These are phyloP conservation scores for Puccinia horiana DNA, from an alignment of 1,284 basidiomycete species.

Conservation along the genomic window DNA sequence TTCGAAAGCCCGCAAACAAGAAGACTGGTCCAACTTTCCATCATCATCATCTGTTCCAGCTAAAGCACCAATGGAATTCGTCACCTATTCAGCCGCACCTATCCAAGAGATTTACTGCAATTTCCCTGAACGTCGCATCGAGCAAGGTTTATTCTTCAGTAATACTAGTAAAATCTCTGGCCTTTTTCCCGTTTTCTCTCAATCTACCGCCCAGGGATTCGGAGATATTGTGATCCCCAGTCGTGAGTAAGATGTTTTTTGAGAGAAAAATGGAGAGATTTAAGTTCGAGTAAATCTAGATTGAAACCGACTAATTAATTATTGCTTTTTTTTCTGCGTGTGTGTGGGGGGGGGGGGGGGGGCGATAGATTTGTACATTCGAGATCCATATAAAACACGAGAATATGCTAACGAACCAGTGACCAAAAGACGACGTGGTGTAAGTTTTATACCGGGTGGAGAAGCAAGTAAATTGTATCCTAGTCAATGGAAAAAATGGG, in stretches of 20 bases:
- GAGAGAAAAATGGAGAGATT: not conserved
- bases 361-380: slow-evolving; percentile 29
- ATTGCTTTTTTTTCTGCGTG: not conserved
- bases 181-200: slow-evolving; percentile 44
- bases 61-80: not conserved
- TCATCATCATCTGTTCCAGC: not conserved
- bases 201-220: slow-evolving; percentile 41
- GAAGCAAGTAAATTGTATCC: slow-evolving; percentile 21
- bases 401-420: slow-evolving; percentile 33
- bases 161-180: slow-evolving; percentile 28
- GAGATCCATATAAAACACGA: slow-evolving; percentile 39
- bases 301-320: too few relatives aligned
- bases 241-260: slow-evolving; percentile 6
- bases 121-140: slow-evolving; percentile 2
- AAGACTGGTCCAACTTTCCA: not conserved
- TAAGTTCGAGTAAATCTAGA: not conserved
- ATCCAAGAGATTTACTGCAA: slow-evolving; percentile 33
- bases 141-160: slow-evolving; percentile 40
- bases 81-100: slow-evolving; percentile 10
- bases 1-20: slow-evolving; percentile 31
- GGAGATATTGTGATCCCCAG: slow-evolving; percentile 43
- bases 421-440: slow-evolving; percentile 6
- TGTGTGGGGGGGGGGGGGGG: not conserved
- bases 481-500: slow-evolving; percentile 35
- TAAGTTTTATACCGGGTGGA: slow-evolving; percentile 12